phyloP scores from a whole-genome alignment of 2,329 filamentous ascomycete species.

The Ceratocystis smalleyi region DNA sequence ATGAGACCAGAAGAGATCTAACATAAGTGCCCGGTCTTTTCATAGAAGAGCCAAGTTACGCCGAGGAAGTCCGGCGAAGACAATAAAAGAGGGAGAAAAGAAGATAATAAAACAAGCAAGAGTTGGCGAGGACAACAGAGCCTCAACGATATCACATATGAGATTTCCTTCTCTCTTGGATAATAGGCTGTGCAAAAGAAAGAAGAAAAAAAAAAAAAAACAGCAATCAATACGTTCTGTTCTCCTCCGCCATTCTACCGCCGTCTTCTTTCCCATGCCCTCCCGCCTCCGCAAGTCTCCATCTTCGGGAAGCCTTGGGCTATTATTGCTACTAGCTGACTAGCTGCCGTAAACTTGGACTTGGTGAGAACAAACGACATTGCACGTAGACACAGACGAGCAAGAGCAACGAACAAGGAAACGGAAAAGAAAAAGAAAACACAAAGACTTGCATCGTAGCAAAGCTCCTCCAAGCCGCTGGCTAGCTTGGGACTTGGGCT shows the following conservation, averaged over 20 bases:
- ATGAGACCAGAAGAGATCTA: neutral
- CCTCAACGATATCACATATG: neutral
- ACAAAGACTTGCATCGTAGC: constrained; percentile 4
- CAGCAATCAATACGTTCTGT: neutral
- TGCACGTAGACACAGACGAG: neutral
- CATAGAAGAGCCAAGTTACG: neutral
- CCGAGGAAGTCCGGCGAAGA: neutral
- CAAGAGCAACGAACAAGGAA: neutral
- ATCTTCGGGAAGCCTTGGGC: constrained; percentile 1
- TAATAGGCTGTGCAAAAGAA: neutral
- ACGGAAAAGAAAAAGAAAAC: neutral
- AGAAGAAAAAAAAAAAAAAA: neutral
- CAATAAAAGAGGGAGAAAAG: neutral
- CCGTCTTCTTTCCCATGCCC: neutral
- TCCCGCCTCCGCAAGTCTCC: neutral
- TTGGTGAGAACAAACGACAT: neutral
- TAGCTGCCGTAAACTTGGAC: neutral
- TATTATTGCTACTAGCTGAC: neutral
- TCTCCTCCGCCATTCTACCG: neutral
- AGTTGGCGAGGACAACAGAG: neutral
- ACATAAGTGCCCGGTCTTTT: constrained; percentile 3
- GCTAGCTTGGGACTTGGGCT: neutral
- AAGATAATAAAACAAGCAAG: neutral
- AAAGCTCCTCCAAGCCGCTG: neutral
- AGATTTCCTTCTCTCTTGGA: neutral